Conservation (phyloP, 2,329 filamentous ascomycete species). For the Fusarium sp. region DNA sequence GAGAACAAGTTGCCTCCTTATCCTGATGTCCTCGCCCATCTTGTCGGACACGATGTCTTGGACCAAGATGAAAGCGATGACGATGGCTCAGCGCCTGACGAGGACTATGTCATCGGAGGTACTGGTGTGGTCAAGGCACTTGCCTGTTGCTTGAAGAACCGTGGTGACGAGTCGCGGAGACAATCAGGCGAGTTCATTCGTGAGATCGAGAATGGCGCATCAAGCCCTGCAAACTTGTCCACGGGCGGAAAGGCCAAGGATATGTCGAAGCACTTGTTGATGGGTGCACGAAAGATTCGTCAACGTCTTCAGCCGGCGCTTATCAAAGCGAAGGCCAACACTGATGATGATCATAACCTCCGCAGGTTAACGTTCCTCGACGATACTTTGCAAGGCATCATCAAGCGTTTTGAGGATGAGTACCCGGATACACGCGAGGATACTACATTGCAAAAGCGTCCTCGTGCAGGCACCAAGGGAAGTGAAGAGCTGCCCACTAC, state of each 20-base stretch:
- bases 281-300: slow-evolving; percentile 90
- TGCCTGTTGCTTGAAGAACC: slow-evolving; percentile 88
- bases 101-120: slow-evolving; percentile 95
- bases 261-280: slow-evolving; percentile 91
- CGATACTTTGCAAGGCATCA: slow-evolving; percentile 88
- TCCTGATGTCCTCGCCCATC: slow-evolving; percentile 86
- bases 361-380: slow-evolving; percentile 90
- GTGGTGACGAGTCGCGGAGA: slow-evolving; percentile 70
- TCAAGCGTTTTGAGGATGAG: slow-evolving; percentile 95
- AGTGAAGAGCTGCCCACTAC: slow-evolving; percentile 40
- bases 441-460: slow-evolving; percentile 25
- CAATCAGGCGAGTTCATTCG: slow-evolving; percentile 65
- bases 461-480: slow-evolving; percentile 28
- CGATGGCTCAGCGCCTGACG: slow-evolving; percentile 80
- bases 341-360: slow-evolving; percentile 80
- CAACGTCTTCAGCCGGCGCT: slow-evolving; percentile 85
- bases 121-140: slow-evolving; percentile 96
- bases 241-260: slow-evolving; percentile 78
- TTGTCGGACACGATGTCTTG: slow-evolving; percentile 78
- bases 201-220: slow-evolving; percentile 64
- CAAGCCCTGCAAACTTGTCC: slow-evolving; percentile 58
- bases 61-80: slow-evolving; percentile 65
- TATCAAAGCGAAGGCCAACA: slow-evolving; percentile 75
- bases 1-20: slow-evolving; percentile 58
- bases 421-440: slow-evolving; percentile 84